A percentile compares a stretch with the other conserved stretches of the same genome.
Conservation (phyloP, 129 eudicot species). For the Chrysanthemum makinoi region DNA sequence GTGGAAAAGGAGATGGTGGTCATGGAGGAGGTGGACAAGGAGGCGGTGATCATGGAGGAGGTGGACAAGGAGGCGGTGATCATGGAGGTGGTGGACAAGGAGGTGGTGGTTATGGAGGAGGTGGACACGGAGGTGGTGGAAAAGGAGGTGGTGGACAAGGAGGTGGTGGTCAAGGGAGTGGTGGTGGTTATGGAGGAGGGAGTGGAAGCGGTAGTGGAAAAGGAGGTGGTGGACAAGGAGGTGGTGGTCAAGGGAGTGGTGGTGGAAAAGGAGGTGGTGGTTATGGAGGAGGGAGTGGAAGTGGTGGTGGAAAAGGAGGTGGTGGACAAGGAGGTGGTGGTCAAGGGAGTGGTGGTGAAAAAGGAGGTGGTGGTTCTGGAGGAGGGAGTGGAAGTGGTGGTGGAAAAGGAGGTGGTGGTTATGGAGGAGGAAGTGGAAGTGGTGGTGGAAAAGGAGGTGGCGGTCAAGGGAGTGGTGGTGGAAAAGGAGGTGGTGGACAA, state of each 20-base stretch:
- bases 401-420: constrained; percentile 24
- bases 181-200: constrained; percentile 17
- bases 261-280: constrained; percentile 20
- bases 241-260: constrained; percentile 17
- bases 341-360: constrained; percentile 14
- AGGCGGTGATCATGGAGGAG: constrained; percentile 8
- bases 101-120: constrained; percentile 19
- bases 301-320: constrained; percentile 30
- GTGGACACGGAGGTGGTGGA: constrained; percentile 13
- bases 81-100: constrained; percentile 19
- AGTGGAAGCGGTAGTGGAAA: constrained; percentile 1
- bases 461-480: too few relatives aligned
- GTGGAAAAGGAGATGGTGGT: constrained; percentile 5
- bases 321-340: constrained; percentile 17
- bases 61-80: constrained; percentile 21
- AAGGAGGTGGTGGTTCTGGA: constrained; percentile 8
- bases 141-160: constrained; percentile 31
- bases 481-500: constrained; percentile 18
- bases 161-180: background rate
- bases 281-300: constrained; percentile 23
- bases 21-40: constrained; percentile 12
- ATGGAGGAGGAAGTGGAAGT: too few relatives aligned
- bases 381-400: constrained; percentile 26
- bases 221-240: constrained; percentile 2
- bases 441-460: too few relatives aligned